Evolutionary conservation across 1,139 yeast species (phyloP).

Genomic region (Hemisphaericaspora lyxosophila): DNA sequence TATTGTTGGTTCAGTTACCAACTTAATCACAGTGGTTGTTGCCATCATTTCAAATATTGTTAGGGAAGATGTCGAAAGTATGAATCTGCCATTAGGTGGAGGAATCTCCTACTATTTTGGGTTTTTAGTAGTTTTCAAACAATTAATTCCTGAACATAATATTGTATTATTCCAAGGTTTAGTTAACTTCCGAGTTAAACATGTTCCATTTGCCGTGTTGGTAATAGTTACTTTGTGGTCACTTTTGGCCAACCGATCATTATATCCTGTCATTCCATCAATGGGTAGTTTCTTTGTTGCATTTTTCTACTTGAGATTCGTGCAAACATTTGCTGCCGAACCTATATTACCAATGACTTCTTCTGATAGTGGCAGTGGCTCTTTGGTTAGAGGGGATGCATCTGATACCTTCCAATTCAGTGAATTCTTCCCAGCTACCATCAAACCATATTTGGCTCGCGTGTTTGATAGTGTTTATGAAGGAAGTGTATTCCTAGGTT

Average conservation of each 20-base stretch:
- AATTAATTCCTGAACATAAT: slow-evolving; percentile 85
- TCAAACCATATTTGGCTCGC: slow-evolving; percentile 53
- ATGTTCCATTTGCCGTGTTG: slow-evolving; percentile 65
- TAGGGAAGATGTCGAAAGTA: slow-evolving; percentile 36
- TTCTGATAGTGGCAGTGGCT: slow-evolving; percentile 21
- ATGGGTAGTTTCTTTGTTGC: slow-evolving; percentile 66
- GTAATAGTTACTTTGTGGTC: slow-evolving; percentile 48
- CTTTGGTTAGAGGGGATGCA: slow-evolving; percentile 71
- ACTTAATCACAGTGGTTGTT: slow-evolving; percentile 45
- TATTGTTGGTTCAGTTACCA: slow-evolving; percentile 60
- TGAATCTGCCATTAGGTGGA: slow-evolving; percentile 63
- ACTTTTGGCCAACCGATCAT: slow-evolving; percentile 29
- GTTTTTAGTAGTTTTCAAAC: slow-evolving; percentile 82
- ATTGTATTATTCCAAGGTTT: slow-evolving; percentile 64
- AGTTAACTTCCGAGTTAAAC: slow-evolving; percentile 68
- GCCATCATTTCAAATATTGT: slow-evolving; percentile 42
- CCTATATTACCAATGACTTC: slow-evolving; percentile 41
- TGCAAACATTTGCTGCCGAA: slow-evolving; percentile 47
- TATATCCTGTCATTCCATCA: slow-evolving; percentile 64
- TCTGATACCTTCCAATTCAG: slow-evolving; percentile 84
- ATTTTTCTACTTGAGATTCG: slow-evolving; percentile 77
- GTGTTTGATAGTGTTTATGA: slow-evolving; percentile 57
- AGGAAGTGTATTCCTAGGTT: slow-evolving; percentile 50
- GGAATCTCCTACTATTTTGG: slow-evolving; percentile 71
- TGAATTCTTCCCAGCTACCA: slow-evolving; percentile 71